Percentiles rank a stretch among this genome's conserved stretches.
These are phyloP conservation scores for Adansonia madagascariensis DNA, from an alignment of 441 rosid genomes.

Conservation along the genomic window DNA sequence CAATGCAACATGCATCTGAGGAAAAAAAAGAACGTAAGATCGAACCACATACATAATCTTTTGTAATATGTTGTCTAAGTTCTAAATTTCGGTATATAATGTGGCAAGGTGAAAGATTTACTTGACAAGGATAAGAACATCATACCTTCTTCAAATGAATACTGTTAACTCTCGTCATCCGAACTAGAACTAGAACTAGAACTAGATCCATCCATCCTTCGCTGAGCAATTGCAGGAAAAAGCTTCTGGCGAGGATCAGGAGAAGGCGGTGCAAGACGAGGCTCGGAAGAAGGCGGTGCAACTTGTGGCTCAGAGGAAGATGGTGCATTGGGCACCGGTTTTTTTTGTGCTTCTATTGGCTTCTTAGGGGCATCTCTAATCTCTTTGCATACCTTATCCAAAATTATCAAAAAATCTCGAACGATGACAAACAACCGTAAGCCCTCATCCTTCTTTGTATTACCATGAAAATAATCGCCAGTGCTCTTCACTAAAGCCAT, in stretches of 20 bases:
- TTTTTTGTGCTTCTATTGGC: conserved; percentile 48
- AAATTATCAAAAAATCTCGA: conserved; percentile 75
- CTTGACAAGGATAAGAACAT: neutral
- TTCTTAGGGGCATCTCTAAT: conserved; percentile 55
- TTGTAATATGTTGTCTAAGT: neutral
- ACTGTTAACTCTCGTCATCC: conserved; percentile 32
- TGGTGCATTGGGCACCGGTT: conserved; percentile 52
- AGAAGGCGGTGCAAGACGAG: conserved; percentile 38
- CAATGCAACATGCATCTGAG: conserved; percentile 17
- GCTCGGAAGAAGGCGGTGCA: conserved; percentile 19
- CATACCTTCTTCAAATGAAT: neutral
- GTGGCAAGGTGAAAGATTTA: neutral
- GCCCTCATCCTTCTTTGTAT: conserved; percentile 85
- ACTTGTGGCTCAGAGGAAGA: conserved; percentile 53
- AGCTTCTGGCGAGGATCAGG: conserved; percentile 56
- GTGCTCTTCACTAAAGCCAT: conserved; percentile 85
- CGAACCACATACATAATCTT: neutral
- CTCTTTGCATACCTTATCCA: conserved; percentile 88
- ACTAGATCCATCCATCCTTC: conserved; percentile 39
- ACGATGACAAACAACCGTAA: conserved; percentile 75
- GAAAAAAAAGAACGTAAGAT: conserved; percentile 11
- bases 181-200: conserved; percentile 42
- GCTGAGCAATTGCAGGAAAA: conserved; percentile 72
- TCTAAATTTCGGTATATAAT: conserved; percentile 9
- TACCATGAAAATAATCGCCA: conserved; percentile 96